Evolutionary conservation across 768 basidiomycete genomes (phyloP), one percentile per base, ranked within the genome.

Genomic region (Asterophora parasitica): DNA sequence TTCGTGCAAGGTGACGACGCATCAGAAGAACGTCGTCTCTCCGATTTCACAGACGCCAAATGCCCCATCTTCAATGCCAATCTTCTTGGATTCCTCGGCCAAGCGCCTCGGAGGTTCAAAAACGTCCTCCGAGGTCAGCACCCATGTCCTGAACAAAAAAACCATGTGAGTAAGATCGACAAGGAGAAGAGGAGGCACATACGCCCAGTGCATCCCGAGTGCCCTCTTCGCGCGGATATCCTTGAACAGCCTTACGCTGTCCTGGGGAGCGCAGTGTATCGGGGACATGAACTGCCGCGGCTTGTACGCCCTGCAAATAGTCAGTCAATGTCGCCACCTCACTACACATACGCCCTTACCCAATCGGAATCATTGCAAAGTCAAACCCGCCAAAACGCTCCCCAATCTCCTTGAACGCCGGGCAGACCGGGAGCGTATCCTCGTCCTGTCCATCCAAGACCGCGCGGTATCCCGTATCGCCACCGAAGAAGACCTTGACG

Each of bases 191-290:
- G 39, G 17, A 36, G 48, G 7, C 34, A 61, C 71, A 30, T 55
- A 80, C 78, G 79, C 82, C 82, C 82, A 86, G 61, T 85, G 85
- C 75, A 86, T 85, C 0, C 76, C 84, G 6, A 87, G 56, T 0
- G 80, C 84, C 48, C 70, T 72, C 63, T 76, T 73, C 30, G 83
- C 78, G 38, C 67, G 67, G 33, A 83, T 66, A 58, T 78, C n/a
- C n/a, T n/a, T n/a, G n/a, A n/a, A n/a, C n/a, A n/a, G n/a, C n/a
- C n/a, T n/a, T n/a, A n/a, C n/a, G n/a, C n/a, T n/a, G n/a, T n/a
- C n/a, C n/a, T n/a, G 73, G 1, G 87, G 87, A 0, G 77, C 74
- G 46, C 76, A 78, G 61, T 88, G 85, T 9, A 85, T 66, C n/a
- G 75, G 65, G 10, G 75, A 78, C 75, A 82, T 77, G 56, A 72